phyloP scores from a whole-genome alignment of 768 basidiomycete species.

The Tricholoma furcatifolium region DNA sequence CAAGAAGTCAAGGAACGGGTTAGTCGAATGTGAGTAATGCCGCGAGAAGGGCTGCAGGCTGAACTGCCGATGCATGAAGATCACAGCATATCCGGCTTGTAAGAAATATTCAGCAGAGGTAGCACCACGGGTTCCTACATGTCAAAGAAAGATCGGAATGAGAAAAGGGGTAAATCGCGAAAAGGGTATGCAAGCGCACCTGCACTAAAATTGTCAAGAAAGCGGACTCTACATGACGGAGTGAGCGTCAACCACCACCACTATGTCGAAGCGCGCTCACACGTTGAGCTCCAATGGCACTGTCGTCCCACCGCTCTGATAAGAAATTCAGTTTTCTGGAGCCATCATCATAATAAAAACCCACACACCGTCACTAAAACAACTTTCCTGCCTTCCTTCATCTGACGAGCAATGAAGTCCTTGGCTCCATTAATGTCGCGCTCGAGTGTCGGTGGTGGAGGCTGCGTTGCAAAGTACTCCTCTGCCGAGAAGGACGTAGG shows the following conservation, averaged over 20 bases:
- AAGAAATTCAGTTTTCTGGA: not conserved
- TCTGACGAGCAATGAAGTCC: slow-evolving; percentile 71
- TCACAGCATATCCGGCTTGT: slow-evolving; percentile 91
- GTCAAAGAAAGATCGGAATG: slow-evolving; percentile 4
- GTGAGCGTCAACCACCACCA: slow-evolving; percentile 17
- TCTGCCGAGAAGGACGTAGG: slow-evolving; percentile 76
- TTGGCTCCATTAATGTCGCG: slow-evolving; percentile 62
- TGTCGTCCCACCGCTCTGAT: slow-evolving; percentile 97
- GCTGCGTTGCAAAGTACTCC: slow-evolving; percentile 87
- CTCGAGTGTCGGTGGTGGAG: slow-evolving; percentile 70
- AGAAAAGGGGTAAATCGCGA: not conserved
- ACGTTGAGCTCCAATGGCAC: slow-evolving; percentile 98
- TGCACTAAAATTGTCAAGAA: slow-evolving; percentile 98
- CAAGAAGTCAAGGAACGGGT: slow-evolving; percentile 95
- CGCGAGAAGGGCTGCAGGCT: slow-evolving; percentile 96
- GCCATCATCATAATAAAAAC: not conserved
- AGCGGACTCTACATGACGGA: slow-evolving; percentile 74
- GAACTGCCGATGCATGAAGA: slow-evolving; percentile 98
- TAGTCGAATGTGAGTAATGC: slow-evolving; percentile 97
- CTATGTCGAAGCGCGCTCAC: slow-evolving; percentile 56
- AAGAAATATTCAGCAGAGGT: slow-evolving; percentile 99
- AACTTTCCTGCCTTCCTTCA: slow-evolving; percentile 63
- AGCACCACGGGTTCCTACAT: slow-evolving; percentile 87
- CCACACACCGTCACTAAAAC: slow-evolving; percentile 89
- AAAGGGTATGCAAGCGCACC: slow-evolving; percentile 47